Percentiles rank a stretch among this genome's conserved stretches.
Evolutionary conservation across 495 filamentous ascomycete species (phyloP).

Genomic region (Tricharina praecox): DNA sequence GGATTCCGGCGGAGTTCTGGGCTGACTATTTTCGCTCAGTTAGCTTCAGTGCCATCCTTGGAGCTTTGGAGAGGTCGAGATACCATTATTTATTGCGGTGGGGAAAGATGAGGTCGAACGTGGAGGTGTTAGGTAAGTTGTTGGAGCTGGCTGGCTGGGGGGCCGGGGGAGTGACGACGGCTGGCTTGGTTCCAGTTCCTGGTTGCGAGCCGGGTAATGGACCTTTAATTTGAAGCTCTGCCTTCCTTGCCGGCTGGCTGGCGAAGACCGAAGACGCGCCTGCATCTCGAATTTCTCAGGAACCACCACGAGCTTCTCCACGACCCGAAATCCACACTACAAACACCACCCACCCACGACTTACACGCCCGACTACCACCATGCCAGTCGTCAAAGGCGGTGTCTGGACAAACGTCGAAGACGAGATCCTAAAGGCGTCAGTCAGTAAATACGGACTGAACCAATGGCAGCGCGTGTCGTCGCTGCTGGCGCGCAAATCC

Average conservation of each 20-base stretch:
- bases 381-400: constrained; percentile 99
- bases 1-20: constrained; percentile 95
- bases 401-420: constrained; percentile 66
- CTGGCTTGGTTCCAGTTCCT: too few species aligned
- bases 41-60: too few species aligned
- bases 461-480: constrained; percentile 97
- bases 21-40: too few species aligned
- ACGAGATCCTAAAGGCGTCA: constrained; percentile 92
- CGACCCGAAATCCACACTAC: neutral
- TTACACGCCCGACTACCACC: neutral
- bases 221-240: too few species aligned
- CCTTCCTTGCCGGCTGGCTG: too few species aligned
- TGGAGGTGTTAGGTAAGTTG: neutral
- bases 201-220: too few species aligned
- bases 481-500: constrained; percentile 89
- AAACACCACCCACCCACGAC: neutral
- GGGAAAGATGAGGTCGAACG: neutral
- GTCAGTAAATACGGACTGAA: constrained; percentile 96
- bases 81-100: neutral
- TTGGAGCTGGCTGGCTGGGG: neutral
- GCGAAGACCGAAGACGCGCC: too few species aligned
- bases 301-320: neutral
- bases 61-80: too few species aligned
- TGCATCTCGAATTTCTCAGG: neutral
- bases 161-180: too few species aligned